Conservation (phyloP, 192 early-diverging fungal genomes). For the Phlyctochytrium bullatum region DNA sequence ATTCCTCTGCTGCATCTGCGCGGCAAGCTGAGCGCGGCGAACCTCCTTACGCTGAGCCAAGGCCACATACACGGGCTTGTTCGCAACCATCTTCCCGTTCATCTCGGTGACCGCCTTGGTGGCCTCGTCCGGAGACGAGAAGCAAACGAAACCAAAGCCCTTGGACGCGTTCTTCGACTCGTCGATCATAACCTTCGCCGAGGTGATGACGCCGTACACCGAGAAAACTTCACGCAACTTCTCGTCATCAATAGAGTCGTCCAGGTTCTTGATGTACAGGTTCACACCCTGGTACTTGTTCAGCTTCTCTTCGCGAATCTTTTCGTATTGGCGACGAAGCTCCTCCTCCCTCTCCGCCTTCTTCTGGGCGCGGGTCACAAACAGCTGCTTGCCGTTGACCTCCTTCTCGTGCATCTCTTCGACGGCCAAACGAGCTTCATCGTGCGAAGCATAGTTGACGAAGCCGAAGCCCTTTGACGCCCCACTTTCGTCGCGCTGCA, state of each 20-base stretch:
- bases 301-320: constrained; percentile 90
- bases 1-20: constrained; percentile 88
- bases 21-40: constrained; percentile 93
- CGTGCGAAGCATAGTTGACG: constrained; percentile 93
- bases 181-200: constrained; percentile 96
- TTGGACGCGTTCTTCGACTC: constrained; percentile 75
- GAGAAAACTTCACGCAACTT: constrained; percentile 94
- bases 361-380: constrained; percentile 98
- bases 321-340: constrained; percentile 93
- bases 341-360: constrained; percentile 97
- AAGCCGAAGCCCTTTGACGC: constrained; percentile 94
- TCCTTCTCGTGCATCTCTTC: constrained; percentile 94
- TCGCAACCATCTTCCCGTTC: constrained; percentile 92
- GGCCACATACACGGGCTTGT: constrained; percentile 98
- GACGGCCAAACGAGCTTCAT: constrained; percentile 83
- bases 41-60: constrained; percentile 97
- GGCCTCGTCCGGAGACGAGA: constrained; percentile 97
- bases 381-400: constrained; percentile 84
- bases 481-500: constrained; percentile 76
- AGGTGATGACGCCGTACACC: constrained; percentile 93
- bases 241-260: constrained; percentile 95
- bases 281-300: constrained; percentile 99
- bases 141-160: constrained; percentile 99
- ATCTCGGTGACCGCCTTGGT: constrained; percentile 98
- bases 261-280: constrained; percentile 98